Base-by-base conservation (phyloP, 2,329 filamentous ascomycete genomes). In the Fusarium chaquense region DNA sequence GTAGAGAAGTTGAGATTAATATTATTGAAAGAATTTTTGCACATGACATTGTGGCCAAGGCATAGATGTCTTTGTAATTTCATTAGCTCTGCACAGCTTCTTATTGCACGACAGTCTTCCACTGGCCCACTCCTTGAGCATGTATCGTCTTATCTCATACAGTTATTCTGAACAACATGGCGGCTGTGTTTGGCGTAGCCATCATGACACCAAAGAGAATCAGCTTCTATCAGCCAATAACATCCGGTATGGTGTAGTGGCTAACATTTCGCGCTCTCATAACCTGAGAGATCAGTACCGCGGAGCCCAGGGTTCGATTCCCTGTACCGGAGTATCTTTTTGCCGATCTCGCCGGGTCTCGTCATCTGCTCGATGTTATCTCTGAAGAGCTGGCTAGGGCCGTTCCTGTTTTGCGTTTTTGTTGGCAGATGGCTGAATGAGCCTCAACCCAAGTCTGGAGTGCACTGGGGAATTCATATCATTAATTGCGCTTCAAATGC, bases 241-340 rank as follows among this genome's bases (percentile, higher is more conserved):
- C 3, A 62, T 76, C 74, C 74, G 74, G 75, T 76, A 76, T 76
- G 75, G 74, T 76, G 75, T 76, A 76, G 73, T 76, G 73, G 75
- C 74, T 74, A 76, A 76, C 75, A 76, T 76, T 76, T 76, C 73
- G 71, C 75, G 75, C 75, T 76, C 63, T 76, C 75, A 76, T 49
- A 65, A 73, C 58, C 6, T 75, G 69, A 73, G 74, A 59, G 72
- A 73, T 50, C 18, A 50, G 52, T 49, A 64, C 70, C 72, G 67
- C 70, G 70, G 72, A 71, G 72, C 71, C 62, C 67, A 73, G 71
- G 72, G 71, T 73, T 73, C 71, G 71, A 73, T 73, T 73, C 71
- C 71, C 71, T 74, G 71, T 73, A 73, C 71, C 71, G 71, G 71
- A 73, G 71, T n/a, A 18, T 13, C 35, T 52, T 52, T 52, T 52